Percentiles rank a stretch among this genome's conserved stretches.
phyloP scores from a whole-genome alignment of 306 rosid species.

The Fragaria iinumae region DNA sequence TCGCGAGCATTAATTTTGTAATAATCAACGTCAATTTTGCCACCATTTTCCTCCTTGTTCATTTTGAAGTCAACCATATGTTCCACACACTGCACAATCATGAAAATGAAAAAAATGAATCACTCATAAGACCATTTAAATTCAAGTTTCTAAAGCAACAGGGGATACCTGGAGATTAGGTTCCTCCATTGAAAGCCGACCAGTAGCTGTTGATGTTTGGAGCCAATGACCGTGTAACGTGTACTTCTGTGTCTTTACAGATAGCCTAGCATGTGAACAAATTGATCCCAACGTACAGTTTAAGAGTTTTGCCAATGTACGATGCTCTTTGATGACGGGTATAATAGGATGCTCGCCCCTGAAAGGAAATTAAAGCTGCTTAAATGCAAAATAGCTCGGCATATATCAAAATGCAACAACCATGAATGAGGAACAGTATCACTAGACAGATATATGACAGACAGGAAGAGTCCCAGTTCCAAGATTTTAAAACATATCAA shows the following conservation, averaged over 20 bases:
- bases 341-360: conserved; percentile 93
- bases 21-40: conserved; percentile 36
- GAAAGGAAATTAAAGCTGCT: conserved; percentile 38
- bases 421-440: background rate
- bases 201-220: conserved; percentile 96
- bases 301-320: conserved; percentile 84
- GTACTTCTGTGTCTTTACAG: conserved; percentile 69
- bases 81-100: conserved; percentile 76
- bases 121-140: background rate
- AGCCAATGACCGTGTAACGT: conserved; percentile 96
- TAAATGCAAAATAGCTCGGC: conserved; percentile 9
- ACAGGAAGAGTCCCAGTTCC: background rate
- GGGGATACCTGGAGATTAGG: conserved; percentile 92
- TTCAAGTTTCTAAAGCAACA: background rate
- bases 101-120: conserved; percentile 1
- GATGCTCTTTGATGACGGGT: conserved; percentile 90
- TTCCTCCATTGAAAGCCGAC: conserved; percentile 97
- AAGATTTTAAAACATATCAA: background rate
- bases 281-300: conserved; percentile 90
- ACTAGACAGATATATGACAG: background rate
- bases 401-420: conserved; percentile 1
- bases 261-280: conserved; percentile 76
- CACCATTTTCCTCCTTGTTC: conserved; percentile 47
- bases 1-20: conserved; percentile 85
- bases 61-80: conserved; percentile 75